Percentiles rank a stretch among this genome's conserved stretches.
phyloP scores from a whole-genome alignment of 306 rosid species.

The Casuarina equisetifolia region DNA sequence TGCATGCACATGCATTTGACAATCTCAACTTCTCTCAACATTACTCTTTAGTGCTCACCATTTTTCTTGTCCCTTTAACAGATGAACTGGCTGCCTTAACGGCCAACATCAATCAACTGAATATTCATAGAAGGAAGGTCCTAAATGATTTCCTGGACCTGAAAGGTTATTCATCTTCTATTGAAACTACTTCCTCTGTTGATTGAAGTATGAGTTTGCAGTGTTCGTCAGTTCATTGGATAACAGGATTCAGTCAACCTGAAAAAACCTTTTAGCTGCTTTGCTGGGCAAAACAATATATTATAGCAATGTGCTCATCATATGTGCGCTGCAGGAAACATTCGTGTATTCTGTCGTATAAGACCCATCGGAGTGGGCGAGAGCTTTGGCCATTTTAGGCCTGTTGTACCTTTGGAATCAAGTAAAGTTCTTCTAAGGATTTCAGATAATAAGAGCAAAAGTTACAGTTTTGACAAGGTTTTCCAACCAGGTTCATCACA shows the following conservation, averaged over 20 bases:
- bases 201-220: neutral
- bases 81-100: slow-evolving; percentile 37
- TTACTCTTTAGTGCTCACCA: neutral
- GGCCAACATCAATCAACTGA: slow-evolving; percentile 29
- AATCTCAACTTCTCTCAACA: neutral
- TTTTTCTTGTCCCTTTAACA: slow-evolving; percentile 13
- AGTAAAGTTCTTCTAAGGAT: slow-evolving; percentile 33
- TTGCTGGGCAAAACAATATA: neutral
- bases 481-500: slow-evolving; percentile 41
- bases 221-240: neutral
- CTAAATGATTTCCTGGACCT: slow-evolving; percentile 37
- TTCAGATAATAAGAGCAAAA: slow-evolving; percentile 33
- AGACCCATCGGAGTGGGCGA: slow-evolving; percentile 33
- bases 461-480: slow-evolving; percentile 40
- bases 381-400: slow-evolving; percentile 24
- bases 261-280: neutral
- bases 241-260: neutral
- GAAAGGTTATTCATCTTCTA: slow-evolving; percentile 36
- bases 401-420: slow-evolving; percentile 30
- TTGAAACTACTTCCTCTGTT: neutral
- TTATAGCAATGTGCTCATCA: slow-evolving; percentile 7
- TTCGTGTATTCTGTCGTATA: slow-evolving; percentile 41
- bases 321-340: slow-evolving; percentile 33
- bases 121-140: slow-evolving; percentile 35
- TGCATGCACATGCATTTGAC: slow-evolving; percentile 1